These are phyloP conservation scores for Lodderomyces orthopsilosis DNA, from an alignment of 1,139 yeast genomes.

Conservation along the genomic window DNA sequence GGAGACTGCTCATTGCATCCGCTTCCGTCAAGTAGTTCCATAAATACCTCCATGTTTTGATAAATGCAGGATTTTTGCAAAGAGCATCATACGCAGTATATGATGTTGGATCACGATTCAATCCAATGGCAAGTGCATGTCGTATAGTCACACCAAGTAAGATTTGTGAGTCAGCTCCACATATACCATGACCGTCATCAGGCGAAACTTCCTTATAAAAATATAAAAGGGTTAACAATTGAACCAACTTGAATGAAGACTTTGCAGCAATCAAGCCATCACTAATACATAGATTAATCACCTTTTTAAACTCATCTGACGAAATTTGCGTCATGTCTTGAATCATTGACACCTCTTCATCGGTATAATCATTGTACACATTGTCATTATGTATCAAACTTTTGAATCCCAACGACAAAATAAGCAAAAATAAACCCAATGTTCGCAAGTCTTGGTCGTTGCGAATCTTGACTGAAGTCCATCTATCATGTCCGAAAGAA, in stretches of 20 bases:
- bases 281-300: slow-evolving; percentile 32
- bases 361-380: slow-evolving; percentile 25
- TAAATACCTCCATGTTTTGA: slow-evolving; percentile 36
- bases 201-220: slow-evolving; percentile 41
- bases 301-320: slow-evolving; percentile 24
- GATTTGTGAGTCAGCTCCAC: slow-evolving; percentile 42
- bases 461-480: slow-evolving; percentile 23
- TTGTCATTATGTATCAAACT: slow-evolving; percentile 39
- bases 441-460: slow-evolving; percentile 32
- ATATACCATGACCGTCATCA: slow-evolving; percentile 44
- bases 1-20: slow-evolving; percentile 36
- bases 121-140: slow-evolving; percentile 44
- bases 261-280: slow-evolving; percentile 28
- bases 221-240: slow-evolving; percentile 29
- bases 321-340: slow-evolving; percentile 25
- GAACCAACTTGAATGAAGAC: slow-evolving; percentile 36
- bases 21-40: slow-evolving; percentile 33
- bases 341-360: slow-evolving; percentile 28
- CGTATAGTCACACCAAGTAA: slow-evolving; percentile 37
- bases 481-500: slow-evolving; percentile 19
- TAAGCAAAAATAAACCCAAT: slow-evolving; percentile 32
- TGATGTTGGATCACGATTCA: slow-evolving; percentile 41
- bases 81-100: slow-evolving; percentile 33
- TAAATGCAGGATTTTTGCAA: slow-evolving; percentile 25
- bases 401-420: slow-evolving; percentile 38